Evolutionary conservation across 768 basidiomycete genomes (phyloP).

Genomic region (Hydnum rufescens): DNA sequence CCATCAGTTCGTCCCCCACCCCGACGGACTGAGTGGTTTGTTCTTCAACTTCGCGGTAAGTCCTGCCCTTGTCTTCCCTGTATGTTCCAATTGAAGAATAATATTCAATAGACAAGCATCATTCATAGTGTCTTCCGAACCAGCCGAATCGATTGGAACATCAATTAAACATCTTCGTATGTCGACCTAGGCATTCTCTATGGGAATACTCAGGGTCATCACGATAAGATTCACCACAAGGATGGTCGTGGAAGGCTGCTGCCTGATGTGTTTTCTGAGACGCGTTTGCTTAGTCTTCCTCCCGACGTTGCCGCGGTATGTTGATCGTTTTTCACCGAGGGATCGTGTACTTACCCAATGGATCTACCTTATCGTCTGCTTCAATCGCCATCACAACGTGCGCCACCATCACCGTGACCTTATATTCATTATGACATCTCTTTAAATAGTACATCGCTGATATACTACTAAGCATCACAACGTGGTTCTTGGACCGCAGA

Average conservation of each 20-base stretch:
- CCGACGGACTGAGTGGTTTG: conserved; percentile 13
- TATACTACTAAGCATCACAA: conserved; percentile 65
- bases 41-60: conserved; percentile 13
- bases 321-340: not conserved
- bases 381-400: conserved; percentile 47
- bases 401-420: not conserved
- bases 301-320: conserved; percentile 19
- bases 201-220: conserved; percentile 31
- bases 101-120: not conserved
- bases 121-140: conserved; percentile 12
- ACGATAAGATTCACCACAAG: conserved; percentile 3
- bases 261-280: conserved; percentile 62
- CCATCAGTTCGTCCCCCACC: conserved; percentile 12
- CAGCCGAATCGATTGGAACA: conserved; percentile 6
- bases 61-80: not conserved
- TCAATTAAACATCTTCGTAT: conserved; percentile 12
- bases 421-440: conserved; percentile 1
- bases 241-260: conserved; percentile 42
- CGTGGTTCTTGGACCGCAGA: conserved; percentile 29
- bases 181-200: conserved; percentile 9
- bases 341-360: not conserved
- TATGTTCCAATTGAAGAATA: not conserved
- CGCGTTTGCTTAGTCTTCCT: conserved; percentile 58
- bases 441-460: conserved; percentile 39
- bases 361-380: conserved; percentile 28